A percentile compares a stretch with the other conserved stretches of the same genome.
Evolutionary conservation across 2,329 filamentous ascomycete species (phyloP).

Genomic region (Diaporthe velutina): DNA sequence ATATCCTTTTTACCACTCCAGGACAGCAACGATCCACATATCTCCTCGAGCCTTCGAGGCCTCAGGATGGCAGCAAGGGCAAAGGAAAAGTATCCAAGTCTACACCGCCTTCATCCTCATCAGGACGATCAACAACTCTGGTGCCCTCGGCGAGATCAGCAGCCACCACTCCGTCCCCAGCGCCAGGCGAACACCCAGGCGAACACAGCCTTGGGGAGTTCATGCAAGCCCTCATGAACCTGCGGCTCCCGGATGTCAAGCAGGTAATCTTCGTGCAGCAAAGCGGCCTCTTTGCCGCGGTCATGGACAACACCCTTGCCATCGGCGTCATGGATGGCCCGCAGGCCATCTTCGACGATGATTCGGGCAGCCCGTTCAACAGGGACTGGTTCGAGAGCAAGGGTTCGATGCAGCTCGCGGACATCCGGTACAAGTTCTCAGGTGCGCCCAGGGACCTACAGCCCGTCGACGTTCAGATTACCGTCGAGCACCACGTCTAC

Average conservation of each 20-base stretch:
- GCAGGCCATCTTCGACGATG: slow-evolving; percentile 45
- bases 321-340: slow-evolving; percentile 47
- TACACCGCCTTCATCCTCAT: background rate
- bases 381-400: slow-evolving; percentile 43
- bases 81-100: background rate
- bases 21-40: background rate
- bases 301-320: slow-evolving; percentile 53
- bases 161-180: background rate
- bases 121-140: background rate
- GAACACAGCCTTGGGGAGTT: slow-evolving; percentile 26
- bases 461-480: slow-evolving; percentile 49
- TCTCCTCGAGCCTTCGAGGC: background rate
- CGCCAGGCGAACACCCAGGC: background rate
- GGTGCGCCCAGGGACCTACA: slow-evolving; percentile 47
- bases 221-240: background rate
- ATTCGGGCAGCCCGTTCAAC: slow-evolving; percentile 50
- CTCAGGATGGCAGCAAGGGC: background rate
- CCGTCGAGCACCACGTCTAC: slow-evolving; percentile 52
- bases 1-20: background rate
- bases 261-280: slow-evolving; percentile 40
- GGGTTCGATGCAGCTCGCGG: slow-evolving; percentile 44
- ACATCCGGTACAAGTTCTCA: slow-evolving; percentile 45
- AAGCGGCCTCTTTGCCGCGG: slow-evolving; percentile 49
- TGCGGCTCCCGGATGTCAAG: slow-evolving; percentile 24
- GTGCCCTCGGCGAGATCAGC: background rate